Base-by-base conservation (phyloP, 2,329 filamentous ascomycete species). In the Colletotrichum navitas region DNA sequence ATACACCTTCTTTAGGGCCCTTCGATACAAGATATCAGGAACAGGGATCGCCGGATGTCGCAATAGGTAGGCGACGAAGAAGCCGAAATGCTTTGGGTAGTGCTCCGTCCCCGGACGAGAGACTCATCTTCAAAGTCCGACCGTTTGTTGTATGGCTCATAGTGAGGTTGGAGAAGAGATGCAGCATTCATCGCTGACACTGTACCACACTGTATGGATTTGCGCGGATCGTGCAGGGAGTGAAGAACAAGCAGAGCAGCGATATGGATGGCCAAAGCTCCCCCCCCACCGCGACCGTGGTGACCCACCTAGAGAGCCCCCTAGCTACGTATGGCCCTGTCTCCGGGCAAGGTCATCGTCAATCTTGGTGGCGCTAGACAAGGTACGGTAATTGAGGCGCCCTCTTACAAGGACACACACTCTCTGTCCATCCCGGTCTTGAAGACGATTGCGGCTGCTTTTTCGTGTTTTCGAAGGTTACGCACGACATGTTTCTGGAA, bases 281-380 rank as follows among this genome's bases (percentile, higher is more conserved):
- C 26, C 63, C 49, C 36, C 36, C 36, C 1, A 32, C 60, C 21
- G n/a, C 21, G 21, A 32, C 41, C 21, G 26, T 6, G 58, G 62
- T 21, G 58, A 49, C 54, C 55, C 67, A 51, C 39, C 21, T 14
- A 16, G 41, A 34, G 11, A 26, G 26, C 41, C 49, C 47, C 63
- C 34, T 71, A 71, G 56, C 63, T 71, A 56, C 63, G 62, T 67
- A 67, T 43, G 63, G 41, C 51, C 56, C 36, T 45, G 63, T 32
- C 63, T n/a, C 66, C 66, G 39, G 39, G 29, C 36, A 55, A 39
- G 56, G 32, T 49, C 34, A 62, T 67, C 36, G 36, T 55, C 29
- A 68, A 71, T 63, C 64, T 39, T 26, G 55, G n/a, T 24, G 7
- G 39, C 32, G 32, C 36, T 51, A 52, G 58, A 45, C 59, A 58